A percentile compares a stretch with the other conserved stretches of the same genome.
These are phyloP conservation scores for Triticum turgidum DNA, from an alignment of 176 grass and related monocot species.

Conservation along the genomic window DNA sequence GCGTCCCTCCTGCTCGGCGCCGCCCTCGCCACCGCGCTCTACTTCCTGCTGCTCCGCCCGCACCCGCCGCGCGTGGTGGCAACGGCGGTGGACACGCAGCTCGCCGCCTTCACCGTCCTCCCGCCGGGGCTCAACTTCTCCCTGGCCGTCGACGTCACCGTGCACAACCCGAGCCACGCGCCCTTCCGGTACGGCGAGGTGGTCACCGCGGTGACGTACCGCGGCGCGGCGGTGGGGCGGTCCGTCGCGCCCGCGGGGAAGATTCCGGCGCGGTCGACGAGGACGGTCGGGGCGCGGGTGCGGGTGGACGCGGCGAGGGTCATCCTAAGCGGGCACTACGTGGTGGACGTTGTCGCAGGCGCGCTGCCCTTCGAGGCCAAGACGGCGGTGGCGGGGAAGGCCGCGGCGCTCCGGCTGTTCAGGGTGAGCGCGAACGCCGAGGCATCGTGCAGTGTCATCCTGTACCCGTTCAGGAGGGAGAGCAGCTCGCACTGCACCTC, in stretches of 20 bases:
- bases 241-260: constrained; percentile 19
- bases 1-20: constrained; percentile 22
- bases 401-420: constrained; percentile 17
- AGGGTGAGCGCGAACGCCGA: neutral
- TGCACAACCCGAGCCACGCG: constrained; percentile 60
- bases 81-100: constrained; percentile 27
- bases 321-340: neutral
- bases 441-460: constrained; percentile 14
- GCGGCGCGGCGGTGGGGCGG: constrained; percentile 35
- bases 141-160: constrained; percentile 31
- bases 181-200: constrained; percentile 41
- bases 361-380: constrained; percentile 10
- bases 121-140: constrained; percentile 43
- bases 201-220: constrained; percentile 45
- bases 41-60: constrained; percentile 49
- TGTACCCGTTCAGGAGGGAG: constrained; percentile 23
- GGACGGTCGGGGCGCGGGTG: constrained; percentile 16
- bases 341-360: constrained; percentile 13
- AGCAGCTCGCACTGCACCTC: constrained; percentile 25
- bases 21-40: constrained; percentile 30
- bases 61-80: constrained; percentile 31
- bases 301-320: constrained; percentile 38
- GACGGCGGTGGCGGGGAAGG: constrained; percentile 6
- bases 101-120: constrained; percentile 15
- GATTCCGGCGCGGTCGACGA: constrained; percentile 36